Conservation (phyloP, 1,139 yeast genomes). For the Sugiyamaella castrensis region DNA sequence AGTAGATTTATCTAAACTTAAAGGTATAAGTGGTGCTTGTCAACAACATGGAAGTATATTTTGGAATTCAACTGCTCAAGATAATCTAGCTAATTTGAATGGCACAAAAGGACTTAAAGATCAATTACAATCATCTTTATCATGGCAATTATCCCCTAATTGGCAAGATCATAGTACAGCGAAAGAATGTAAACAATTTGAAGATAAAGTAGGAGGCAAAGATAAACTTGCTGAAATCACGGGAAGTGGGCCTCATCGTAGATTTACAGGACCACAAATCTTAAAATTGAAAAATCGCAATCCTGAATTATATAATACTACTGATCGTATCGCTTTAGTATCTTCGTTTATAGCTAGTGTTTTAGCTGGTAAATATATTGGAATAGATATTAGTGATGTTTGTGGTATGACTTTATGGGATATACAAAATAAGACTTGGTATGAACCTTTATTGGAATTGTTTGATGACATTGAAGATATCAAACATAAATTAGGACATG, state of each 20-base stretch:
- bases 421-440: constrained; percentile 51
- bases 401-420: constrained; percentile 91
- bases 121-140: constrained; percentile 44
- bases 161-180: constrained; percentile 95
- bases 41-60: constrained; percentile 92
- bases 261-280: constrained; percentile 90
- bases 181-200: constrained; percentile 61
- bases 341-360: constrained; percentile 77
- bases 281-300: constrained; percentile 61
- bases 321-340: constrained; percentile 66
- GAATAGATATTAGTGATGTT: constrained; percentile 79
- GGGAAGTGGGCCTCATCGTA: constrained; percentile 84
- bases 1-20: constrained; percentile 61
- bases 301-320: constrained; percentile 53
- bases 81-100: constrained; percentile 36
- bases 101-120: constrained; percentile 18
- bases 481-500: constrained; percentile 49
- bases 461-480: constrained; percentile 38
- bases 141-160: constrained; percentile 72
- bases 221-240: constrained; percentile 63
- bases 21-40: constrained; percentile 78
- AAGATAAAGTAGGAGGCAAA: constrained; percentile 59
- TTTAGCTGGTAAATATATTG: constrained; percentile 59
- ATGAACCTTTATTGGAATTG: constrained; percentile 48
- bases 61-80: constrained; percentile 57